These are phyloP conservation scores for Zymoseptoria pseudotritici DNA, from an alignment of 2,329 filamentous ascomycete species.

Conservation along the genomic window DNA sequence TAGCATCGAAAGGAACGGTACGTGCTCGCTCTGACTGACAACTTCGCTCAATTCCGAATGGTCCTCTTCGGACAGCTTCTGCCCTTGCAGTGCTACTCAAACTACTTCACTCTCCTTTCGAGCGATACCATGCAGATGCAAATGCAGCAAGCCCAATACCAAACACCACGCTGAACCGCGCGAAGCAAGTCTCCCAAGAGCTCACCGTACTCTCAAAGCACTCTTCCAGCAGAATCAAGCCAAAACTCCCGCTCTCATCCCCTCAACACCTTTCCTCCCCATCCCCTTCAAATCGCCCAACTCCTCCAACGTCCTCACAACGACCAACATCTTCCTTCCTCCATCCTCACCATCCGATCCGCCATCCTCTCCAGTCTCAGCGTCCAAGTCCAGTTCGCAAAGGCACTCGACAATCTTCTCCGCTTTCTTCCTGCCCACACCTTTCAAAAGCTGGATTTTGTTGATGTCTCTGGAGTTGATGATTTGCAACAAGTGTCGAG, in stretches of 20 bases:
- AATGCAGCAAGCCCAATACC: neutral
- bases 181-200: neutral
- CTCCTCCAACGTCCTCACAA: conserved; percentile 35
- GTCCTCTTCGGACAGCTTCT: too few relatives aligned
- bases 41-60: too few relatives aligned
- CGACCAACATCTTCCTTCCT: conserved; percentile 38
- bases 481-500: conserved; percentile 57
- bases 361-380: conserved; percentile 25
- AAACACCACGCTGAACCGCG: neutral
- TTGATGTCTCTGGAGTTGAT: conserved; percentile 65
- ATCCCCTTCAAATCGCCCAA: conserved; percentile 43
- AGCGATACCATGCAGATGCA: neutral
- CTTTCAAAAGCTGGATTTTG: conserved; percentile 59
- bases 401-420: conserved; percentile 44
- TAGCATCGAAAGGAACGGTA: too few relatives aligned
- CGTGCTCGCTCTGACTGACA: too few relatives aligned
- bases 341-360: conserved; percentile 38
- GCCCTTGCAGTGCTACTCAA: too few relatives aligned
- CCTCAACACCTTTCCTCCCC: conserved; percentile 44
- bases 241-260: conserved; percentile 39
- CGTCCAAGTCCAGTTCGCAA: conserved; percentile 39
- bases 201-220: neutral
- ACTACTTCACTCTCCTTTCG: neutral
- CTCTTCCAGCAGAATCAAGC: neutral
- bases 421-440: conserved; percentile 67